phyloP scores from a whole-genome alignment of 495 filamentous ascomycete genomes.

The Aspergillus sclerotioniger region DNA sequence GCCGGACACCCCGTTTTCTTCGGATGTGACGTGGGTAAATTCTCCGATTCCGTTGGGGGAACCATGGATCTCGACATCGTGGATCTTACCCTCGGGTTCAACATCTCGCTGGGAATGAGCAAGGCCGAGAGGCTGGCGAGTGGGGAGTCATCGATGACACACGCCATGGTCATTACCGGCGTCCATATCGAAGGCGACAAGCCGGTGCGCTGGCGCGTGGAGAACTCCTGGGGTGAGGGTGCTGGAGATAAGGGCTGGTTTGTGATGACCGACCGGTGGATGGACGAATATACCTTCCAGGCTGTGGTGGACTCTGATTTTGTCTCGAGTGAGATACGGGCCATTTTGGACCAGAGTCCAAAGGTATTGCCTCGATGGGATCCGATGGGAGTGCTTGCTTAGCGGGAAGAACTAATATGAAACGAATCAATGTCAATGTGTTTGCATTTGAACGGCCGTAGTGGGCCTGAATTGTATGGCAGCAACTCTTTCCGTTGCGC shows the following conservation, averaged over 20 bases:
- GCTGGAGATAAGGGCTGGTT: constrained; percentile 76
- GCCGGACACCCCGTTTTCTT: constrained; percentile 81
- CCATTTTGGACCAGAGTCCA: constrained; percentile 66
- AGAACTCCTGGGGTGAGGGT: constrained; percentile 75
- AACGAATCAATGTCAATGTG: too few species aligned
- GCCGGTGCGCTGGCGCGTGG: constrained; percentile 74
- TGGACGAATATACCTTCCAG: constrained; percentile 86
- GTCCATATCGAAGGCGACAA: constrained; percentile 70
- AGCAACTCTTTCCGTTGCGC: too few species aligned
- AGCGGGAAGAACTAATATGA: too few species aligned
- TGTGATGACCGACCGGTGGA: constrained; percentile 83
- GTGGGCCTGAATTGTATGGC: too few species aligned
- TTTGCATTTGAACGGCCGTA: too few species aligned
- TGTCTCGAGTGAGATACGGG: constrained; percentile 60
- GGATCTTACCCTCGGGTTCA: constrained; percentile 77
- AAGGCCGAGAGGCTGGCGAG: constrained; percentile 70
- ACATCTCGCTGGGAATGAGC: constrained; percentile 64
- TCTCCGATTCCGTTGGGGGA: constrained; percentile 59
- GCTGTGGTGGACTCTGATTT: constrained; percentile 76
- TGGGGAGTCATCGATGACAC: constrained; percentile 78
- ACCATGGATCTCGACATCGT: constrained; percentile 73
- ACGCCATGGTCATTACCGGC: constrained; percentile 86
- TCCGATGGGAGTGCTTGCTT: constrained; percentile 83
- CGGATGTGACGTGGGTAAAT: constrained; percentile 84
- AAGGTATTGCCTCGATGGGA: constrained; percentile 79